Evolutionary conservation across 2,329 filamentous ascomycete genomes (phyloP).

Genomic region (Alternaria viburni): DNA sequence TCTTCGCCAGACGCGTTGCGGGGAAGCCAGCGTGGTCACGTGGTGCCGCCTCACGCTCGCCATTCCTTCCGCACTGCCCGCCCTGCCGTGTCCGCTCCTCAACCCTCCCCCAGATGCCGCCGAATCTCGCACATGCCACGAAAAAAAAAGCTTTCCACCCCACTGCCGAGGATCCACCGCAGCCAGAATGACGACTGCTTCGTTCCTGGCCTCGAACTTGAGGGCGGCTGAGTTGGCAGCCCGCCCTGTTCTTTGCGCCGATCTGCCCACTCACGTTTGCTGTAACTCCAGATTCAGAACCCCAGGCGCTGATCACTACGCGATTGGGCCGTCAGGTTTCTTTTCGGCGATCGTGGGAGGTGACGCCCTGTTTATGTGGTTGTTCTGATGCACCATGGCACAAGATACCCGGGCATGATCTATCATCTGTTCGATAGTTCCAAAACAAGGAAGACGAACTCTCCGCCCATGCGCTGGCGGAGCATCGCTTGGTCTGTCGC

Average conservation of each 20-base stretch:
- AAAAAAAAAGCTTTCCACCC: slow-evolving; percentile 11
- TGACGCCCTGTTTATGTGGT: slow-evolving; percentile 2
- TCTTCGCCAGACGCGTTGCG: slow-evolving; percentile 21
- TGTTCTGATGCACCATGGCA: not conserved
- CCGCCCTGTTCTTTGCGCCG: not conserved
- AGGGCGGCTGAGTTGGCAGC: slow-evolving; percentile 8
- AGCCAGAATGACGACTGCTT: slow-evolving; percentile 7
- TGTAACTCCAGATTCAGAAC: slow-evolving; percentile 21
- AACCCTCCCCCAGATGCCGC: slow-evolving; percentile 3
- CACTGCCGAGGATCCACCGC: slow-evolving; percentile 4
- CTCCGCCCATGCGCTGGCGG: not conserved
- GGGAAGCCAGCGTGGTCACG: slow-evolving; percentile 17
- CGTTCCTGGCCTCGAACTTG: slow-evolving; percentile 6
- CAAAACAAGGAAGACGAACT: not conserved
- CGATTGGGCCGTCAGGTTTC: slow-evolving; percentile 10
- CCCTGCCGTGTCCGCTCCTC: not conserved
- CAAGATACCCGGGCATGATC: not conserved
- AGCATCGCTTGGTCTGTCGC: not conserved
- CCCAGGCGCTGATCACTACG: slow-evolving; percentile 30
- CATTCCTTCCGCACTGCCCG: slow-evolving; percentile 7
- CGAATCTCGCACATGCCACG: slow-evolving; percentile 3
- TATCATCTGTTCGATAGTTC: not conserved
- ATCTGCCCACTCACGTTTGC: slow-evolving; percentile 7
- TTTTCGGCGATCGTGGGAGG: slow-evolving; percentile 19
- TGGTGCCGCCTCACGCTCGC: slow-evolving; percentile 6